Evolutionary conservation across 345 rosid genomes (phyloP).

Genomic region (Murraya koenigii): DNA sequence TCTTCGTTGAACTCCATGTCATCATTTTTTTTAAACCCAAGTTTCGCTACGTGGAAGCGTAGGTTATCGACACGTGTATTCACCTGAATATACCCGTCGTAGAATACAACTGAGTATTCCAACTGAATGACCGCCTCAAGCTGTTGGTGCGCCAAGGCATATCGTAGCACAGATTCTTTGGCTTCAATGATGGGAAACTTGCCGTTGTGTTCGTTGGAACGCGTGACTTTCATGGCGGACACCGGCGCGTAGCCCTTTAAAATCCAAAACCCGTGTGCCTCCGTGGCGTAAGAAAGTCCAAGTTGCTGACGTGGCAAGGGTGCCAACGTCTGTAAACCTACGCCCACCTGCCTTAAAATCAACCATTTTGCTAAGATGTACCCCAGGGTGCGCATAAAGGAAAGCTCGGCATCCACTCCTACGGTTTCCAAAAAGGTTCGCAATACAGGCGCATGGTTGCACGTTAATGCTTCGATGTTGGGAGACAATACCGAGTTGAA

Average conservation of each 20-base stretch:
- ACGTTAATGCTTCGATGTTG: constrained; percentile 41
- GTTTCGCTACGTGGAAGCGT: constrained; percentile 64
- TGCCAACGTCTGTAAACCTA: constrained; percentile 46
- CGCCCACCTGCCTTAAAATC: constrained; percentile 61
- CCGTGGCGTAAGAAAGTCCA: constrained; percentile 64
- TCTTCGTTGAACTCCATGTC: constrained; percentile 40
- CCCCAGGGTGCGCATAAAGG: constrained; percentile 69
- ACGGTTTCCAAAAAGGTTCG: constrained; percentile 54
- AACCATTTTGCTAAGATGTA: constrained; percentile 81
- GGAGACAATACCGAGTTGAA: constrained; percentile 59
- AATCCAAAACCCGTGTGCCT: constrained; percentile 80
- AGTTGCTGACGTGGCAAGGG: constrained; percentile 30
- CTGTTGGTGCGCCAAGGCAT: constrained; percentile 81
- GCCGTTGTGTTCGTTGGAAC: constrained; percentile 23
- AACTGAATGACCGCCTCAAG: constrained; percentile 68
- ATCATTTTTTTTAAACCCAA: constrained; percentile 49
- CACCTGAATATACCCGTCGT: constrained; percentile 62
- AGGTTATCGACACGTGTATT: constrained; percentile 63
- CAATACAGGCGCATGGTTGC: constrained; percentile 48
- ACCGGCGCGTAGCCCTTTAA: constrained; percentile 68
- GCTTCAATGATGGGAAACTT: constrained; percentile 46
- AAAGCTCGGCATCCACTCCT: constrained; percentile 71
- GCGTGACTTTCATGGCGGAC: constrained; percentile 52
- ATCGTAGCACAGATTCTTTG: constrained; percentile 62
- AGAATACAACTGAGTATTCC: constrained; percentile 56